Percentiles rank a stretch among this genome's conserved stretches.
Conservation (phyloP, 2,329 filamentous ascomycete species). For the Acrodontium crateriforme region DNA sequence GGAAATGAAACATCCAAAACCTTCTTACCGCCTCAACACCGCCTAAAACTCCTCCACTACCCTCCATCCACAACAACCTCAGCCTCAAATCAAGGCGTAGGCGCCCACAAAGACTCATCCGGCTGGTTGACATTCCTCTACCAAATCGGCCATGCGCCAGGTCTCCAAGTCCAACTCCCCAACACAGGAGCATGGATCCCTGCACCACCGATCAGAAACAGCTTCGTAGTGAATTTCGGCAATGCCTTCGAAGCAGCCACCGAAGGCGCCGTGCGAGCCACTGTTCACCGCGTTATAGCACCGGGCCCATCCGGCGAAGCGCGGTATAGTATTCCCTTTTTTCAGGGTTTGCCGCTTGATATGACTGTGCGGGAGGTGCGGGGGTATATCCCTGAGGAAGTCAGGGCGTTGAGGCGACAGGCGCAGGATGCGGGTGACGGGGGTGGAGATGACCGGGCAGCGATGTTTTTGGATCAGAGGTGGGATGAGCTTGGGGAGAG, state of each 20-base stretch:
- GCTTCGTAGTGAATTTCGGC: conserved; percentile 45
- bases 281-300: conserved; percentile 27
- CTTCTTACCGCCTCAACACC: conserved; percentile 35
- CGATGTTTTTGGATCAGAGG: conserved; percentile 19
- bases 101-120: conserved; percentile 49
- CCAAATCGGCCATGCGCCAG: conserved; percentile 41
- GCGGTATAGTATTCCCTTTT: conserved; percentile 25
- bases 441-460: conserved; percentile 8
- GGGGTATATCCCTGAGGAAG: conserved; percentile 15
- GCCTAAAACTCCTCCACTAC: conserved; percentile 45
- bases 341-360: conserved; percentile 23
- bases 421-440: conserved; percentile 2
- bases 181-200: conserved; percentile 36
- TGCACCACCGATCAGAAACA: conserved; percentile 33
- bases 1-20: neutral
- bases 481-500: conserved; percentile 26
- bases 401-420: conserved; percentile 11
- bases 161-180: conserved; percentile 40
- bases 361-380: conserved; percentile 30
- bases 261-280: conserved; percentile 39
- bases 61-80: conserved; percentile 22
- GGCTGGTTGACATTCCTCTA: conserved; percentile 53
- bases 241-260: conserved; percentile 46
- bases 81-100: conserved; percentile 37
- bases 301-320: conserved; percentile 9